These are phyloP conservation scores for Immersiella caudata DNA, from an alignment of 495 filamentous ascomycete species.

Conservation along the genomic window DNA sequence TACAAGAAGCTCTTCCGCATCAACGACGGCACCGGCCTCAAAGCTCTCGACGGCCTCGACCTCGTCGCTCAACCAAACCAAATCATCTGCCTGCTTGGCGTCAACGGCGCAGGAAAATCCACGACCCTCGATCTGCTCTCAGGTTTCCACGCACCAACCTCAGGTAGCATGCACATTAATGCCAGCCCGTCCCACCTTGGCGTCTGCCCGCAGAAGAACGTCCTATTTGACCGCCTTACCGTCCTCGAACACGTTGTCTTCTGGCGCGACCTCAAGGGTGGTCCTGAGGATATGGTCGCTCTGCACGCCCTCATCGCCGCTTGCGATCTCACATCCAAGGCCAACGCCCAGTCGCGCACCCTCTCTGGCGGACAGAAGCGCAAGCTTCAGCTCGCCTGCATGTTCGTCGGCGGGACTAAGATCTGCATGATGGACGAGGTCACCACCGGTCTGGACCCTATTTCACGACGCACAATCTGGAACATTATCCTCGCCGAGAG, in stretches of 20 bases:
- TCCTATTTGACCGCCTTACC: slow-evolving; percentile 77
- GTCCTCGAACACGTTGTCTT: slow-evolving; percentile 75
- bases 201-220: slow-evolving; percentile 82
- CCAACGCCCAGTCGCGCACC: slow-evolving; percentile 60
- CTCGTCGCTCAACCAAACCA: slow-evolving; percentile 67
- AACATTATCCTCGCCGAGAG: slow-evolving; percentile 78
- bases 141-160: slow-evolving; percentile 66
- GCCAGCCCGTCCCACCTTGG: slow-evolving; percentile 43
- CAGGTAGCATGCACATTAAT: slow-evolving; percentile 67
- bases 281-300: slow-evolving; percentile 51
- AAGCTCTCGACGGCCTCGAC: slow-evolving; percentile 67
- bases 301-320: slow-evolving; percentile 60
- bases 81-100: slow-evolving; percentile 76
- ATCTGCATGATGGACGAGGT: slow-evolving; percentile 87
- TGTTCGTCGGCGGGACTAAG: slow-evolving; percentile 78
- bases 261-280: slow-evolving; percentile 71
- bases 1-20: slow-evolving; percentile 54
- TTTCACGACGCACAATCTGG: slow-evolving; percentile 80
- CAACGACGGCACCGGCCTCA: slow-evolving; percentile 55
- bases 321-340: slow-evolving; percentile 70
- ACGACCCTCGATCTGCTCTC: slow-evolving; percentile 83
- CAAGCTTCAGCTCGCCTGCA: slow-evolving; percentile 83
- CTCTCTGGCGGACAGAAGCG: slow-evolving; percentile 83
- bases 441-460: slow-evolving; percentile 75
- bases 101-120: slow-evolving; percentile 81